These are phyloP conservation scores for Paecilomyces formosus DNA, from an alignment of 2,329 filamentous ascomycete genomes.

Conservation along the genomic window DNA sequence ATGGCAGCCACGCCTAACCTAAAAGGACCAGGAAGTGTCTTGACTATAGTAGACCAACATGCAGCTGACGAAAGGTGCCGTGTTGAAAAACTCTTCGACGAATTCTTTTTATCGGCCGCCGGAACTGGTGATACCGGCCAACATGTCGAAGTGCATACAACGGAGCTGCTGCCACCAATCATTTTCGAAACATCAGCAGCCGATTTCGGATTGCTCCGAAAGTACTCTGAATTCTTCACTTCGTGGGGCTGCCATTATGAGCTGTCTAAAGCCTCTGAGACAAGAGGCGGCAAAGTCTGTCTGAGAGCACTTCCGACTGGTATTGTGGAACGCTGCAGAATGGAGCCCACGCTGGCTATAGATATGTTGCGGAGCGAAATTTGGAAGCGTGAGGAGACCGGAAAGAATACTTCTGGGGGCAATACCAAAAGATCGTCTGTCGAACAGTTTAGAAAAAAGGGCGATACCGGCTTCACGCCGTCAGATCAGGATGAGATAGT, in stretches of 20 bases:
- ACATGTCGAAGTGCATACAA: conserved; percentile 20
- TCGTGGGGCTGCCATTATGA: conserved; percentile 69
- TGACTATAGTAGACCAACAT: conserved; percentile 86
- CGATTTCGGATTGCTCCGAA: conserved; percentile 55
- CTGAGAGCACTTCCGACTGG: conserved; percentile 59
- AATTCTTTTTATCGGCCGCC: conserved; percentile 35
- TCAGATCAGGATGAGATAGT: not conserved
- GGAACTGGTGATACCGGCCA: conserved; percentile 4
- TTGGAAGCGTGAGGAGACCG: conserved; percentile 55
- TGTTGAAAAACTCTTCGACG: conserved; percentile 63
- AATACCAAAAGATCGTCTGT: not conserved
- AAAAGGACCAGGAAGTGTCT: conserved; percentile 21
- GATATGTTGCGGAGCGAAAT: conserved; percentile 68
- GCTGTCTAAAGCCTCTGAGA: conserved; percentile 18
- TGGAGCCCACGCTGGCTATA: conserved; percentile 64
- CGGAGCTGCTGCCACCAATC: conserved; percentile 45
- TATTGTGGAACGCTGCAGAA: conserved; percentile 68
- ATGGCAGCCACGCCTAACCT: conserved; percentile 27
- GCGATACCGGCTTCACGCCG: not conserved
- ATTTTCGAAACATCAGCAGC: conserved; percentile 56
- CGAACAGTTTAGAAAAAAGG: not conserved
- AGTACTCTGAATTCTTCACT: conserved; percentile 51
- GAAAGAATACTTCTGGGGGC: conserved; percentile 3
- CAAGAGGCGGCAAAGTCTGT: conserved; percentile 26
- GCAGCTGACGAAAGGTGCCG: conserved; percentile 84